Evolutionary conservation across 441 rosid genomes (phyloP), one percentile per base, ranked within the genome.

Genomic region (Mallotus repandus): DNA sequence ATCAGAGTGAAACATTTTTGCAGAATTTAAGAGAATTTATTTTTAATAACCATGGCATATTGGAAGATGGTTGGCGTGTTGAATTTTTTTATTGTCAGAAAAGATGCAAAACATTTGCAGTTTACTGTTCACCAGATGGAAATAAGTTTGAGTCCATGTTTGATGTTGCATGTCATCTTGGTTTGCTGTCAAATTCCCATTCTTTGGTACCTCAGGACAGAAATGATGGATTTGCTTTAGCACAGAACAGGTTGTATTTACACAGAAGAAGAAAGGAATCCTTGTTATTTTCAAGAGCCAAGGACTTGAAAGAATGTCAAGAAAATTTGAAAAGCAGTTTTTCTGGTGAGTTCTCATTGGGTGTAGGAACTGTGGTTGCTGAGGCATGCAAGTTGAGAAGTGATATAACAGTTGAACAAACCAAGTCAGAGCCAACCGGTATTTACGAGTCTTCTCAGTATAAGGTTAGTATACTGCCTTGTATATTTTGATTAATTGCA

Each of bases 131-230:
- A 41, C 83, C 83, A 0, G 84, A 81, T 67, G 87, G 87, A 54
- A 79, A 73, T 81, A 80, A 65, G 77, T 82, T 82, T 77, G 86
- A 77, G 69, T 84, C 86, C n/a, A 74, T 79, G 82, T 72, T 70
- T 72, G 89, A 79, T 69, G 86, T 82, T 81, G 79, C 86, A 57
- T 56, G 83, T 58, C 71, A 84, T 79, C 82, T 84, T 66, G 79
- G 86, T 7, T 76, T 86, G 82, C 71, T 76, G 69, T 77, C 84
- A 66, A 86, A 82, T 74, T 72, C 69, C 74, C 73, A 45, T 63
- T 69, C 80, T 56, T 41, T 62, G 56, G 74, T 74, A 63, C 65
- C 81, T 63, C 76, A 49, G 68, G 68, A 65, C 54, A 74, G 63
- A 70, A 69, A 76, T 57, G 74, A 79, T 71, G 79, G 76, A 60